Evolutionary conservation across 2,329 filamentous ascomycete genomes (phyloP).

Genomic region (Ophiostoma quercus): DNA sequence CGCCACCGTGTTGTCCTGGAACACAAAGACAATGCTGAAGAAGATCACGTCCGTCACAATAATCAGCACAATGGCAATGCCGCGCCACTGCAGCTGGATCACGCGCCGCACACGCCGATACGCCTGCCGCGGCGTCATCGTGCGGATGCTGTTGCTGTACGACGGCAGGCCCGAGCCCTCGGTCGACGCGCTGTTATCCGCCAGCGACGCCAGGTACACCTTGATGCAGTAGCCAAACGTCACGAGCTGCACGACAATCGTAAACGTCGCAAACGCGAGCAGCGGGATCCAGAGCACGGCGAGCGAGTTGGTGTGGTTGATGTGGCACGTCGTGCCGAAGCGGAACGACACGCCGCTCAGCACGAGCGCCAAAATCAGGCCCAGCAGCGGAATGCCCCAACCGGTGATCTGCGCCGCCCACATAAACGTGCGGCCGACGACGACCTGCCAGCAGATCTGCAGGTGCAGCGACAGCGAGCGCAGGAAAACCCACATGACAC

Average conservation of each 20-base stretch:
- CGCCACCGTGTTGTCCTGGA: slow-evolving; percentile 68
- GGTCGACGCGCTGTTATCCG: slow-evolving; percentile 65
- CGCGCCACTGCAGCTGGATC: slow-evolving; percentile 88
- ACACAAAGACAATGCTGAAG: slow-evolving; percentile 87
- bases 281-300: slow-evolving; percentile 87
- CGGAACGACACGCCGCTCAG: slow-evolving; percentile 91
- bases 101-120: slow-evolving; percentile 83
- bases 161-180: slow-evolving; percentile 68
- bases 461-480: slow-evolving; percentile 87
- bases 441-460: slow-evolving; percentile 95
- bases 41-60: slow-evolving; percentile 90
- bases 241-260: slow-evolving; percentile 73
- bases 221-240: slow-evolving; percentile 93
- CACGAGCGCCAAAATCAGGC: slow-evolving; percentile 69
- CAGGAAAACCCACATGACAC: slow-evolving; percentile 85
- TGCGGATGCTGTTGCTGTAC: slow-evolving; percentile 69
- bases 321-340: slow-evolving; percentile 86
- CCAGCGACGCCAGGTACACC: slow-evolving; percentile 81
- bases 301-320: slow-evolving; percentile 82
- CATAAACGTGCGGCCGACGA: slow-evolving; percentile 86
- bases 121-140: slow-evolving; percentile 76
- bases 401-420: slow-evolving; percentile 73
- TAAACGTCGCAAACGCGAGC: slow-evolving; percentile 68
- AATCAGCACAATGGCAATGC: slow-evolving; percentile 81
- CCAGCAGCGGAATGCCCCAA: slow-evolving; percentile 76